Evolutionary conservation across 2,329 filamentous ascomycete genomes (phyloP).

Genomic region (Diaporthe vexans): DNA sequence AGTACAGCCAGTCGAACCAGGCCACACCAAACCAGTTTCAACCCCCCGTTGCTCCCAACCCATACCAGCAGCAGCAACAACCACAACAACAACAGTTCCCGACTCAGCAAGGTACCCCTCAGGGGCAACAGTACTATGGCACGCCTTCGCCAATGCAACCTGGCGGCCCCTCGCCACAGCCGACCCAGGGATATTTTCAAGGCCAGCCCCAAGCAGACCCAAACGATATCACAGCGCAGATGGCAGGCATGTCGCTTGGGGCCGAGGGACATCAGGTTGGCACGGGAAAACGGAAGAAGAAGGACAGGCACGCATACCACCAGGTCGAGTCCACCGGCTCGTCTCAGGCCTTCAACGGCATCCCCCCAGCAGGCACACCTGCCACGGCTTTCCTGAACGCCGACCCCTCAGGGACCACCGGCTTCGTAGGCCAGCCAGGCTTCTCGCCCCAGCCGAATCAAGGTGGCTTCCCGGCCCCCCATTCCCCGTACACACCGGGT

Average conservation of each 20-base stretch:
- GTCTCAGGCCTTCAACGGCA: conserved; percentile 78
- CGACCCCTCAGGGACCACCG: conserved; percentile 59
- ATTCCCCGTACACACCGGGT: conserved; percentile 64
- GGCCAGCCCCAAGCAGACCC: conserved; percentile 58
- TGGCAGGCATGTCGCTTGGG: conserved; percentile 82
- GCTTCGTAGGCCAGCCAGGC: conserved; percentile 59
- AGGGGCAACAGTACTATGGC: conserved; percentile 58
- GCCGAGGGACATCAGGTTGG: conserved; percentile 63
- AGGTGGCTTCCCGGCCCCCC: conserved; percentile 69
- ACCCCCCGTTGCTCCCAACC: conserved; percentile 66
- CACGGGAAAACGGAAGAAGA: conserved; percentile 82
- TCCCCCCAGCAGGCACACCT: conserved; percentile 70
- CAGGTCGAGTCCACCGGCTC: conserved; percentile 80
- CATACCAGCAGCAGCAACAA: conserved; percentile 62
- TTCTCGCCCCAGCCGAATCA: conserved; percentile 65
- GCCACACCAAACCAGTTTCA: conserved; percentile 61
- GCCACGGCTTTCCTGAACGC: conserved; percentile 72
- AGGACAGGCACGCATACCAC: conserved; percentile 94
- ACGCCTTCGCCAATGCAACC: conserved; percentile 47
- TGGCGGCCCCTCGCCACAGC: conserved; percentile 51
- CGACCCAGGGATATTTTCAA: conserved; percentile 49
- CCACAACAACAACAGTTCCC: conserved; percentile 54
- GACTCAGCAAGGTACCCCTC: conserved; percentile 45
- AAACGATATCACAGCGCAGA: conserved; percentile 75
- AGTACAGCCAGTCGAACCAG: conserved; percentile 54